Percentiles rank a stretch among this genome's conserved stretches.
Conservation (phyloP, 1,139 yeast species). For the Kodamaea arcana region DNA sequence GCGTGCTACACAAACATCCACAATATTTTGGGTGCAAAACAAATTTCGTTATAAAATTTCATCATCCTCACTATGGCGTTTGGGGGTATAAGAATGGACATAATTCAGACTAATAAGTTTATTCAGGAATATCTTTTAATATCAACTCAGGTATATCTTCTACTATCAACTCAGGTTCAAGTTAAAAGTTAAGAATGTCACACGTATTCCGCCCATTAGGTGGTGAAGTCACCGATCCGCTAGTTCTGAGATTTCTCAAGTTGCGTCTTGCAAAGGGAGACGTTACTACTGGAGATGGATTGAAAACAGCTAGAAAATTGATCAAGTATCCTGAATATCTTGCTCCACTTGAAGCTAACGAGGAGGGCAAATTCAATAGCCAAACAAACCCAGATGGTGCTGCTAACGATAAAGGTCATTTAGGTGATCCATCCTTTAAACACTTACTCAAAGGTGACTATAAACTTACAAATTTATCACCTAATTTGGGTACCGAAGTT, state of each 20-base stretch:
- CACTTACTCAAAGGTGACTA: slow-evolving; percentile 20
- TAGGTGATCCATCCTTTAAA: slow-evolving; percentile 27
- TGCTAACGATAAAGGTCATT: slow-evolving; percentile 23
- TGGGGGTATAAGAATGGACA: background rate
- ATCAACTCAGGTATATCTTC: background rate
- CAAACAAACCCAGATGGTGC: slow-evolving; percentile 19
- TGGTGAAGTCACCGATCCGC: slow-evolving; percentile 11
- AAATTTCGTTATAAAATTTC: background rate
- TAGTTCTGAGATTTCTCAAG: slow-evolving; percentile 5
- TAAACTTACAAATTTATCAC: slow-evolving; percentile 20
- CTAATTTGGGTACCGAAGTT: slow-evolving; percentile 31
- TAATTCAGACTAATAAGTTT: background rate
- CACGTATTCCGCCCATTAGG: slow-evolving; percentile 9
- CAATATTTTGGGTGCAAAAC: background rate
- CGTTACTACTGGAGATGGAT: slow-evolving; percentile 4
- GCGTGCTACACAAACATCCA: background rate
- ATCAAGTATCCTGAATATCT: slow-evolving; percentile 23
- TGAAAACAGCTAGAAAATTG: slow-evolving; percentile 12
- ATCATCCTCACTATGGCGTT: background rate
- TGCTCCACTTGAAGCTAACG: slow-evolving; percentile 12
- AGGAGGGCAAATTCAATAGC: slow-evolving; percentile 19
- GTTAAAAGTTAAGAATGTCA: slow-evolving; percentile 3
- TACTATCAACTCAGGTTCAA: background rate
- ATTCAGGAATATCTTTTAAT: background rate
- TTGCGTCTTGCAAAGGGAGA: slow-evolving; percentile 5